phyloP scores from a whole-genome alignment of 768 basidiomycete species.

The Polyporus arcularius region DNA sequence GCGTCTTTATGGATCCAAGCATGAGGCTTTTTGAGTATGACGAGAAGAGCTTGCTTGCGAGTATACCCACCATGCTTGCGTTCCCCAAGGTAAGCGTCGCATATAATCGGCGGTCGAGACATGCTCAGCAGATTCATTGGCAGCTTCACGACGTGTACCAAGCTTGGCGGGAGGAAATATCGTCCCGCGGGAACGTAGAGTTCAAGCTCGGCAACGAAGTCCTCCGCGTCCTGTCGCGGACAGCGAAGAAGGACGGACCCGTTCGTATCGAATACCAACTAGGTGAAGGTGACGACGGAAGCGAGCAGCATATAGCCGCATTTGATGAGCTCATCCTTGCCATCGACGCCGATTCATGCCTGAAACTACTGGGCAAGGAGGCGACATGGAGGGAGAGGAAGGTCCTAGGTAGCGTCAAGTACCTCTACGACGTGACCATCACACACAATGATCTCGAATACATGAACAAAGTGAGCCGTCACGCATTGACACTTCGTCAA shows the following conservation, averaged over 20 bases:
- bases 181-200: slow-evolving; percentile 28
- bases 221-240: slow-evolving; percentile 24
- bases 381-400: slow-evolving; percentile 40
- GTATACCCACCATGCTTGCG: slow-evolving; percentile 38
- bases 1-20: slow-evolving; percentile 37
- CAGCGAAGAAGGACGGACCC: slow-evolving; percentile 17
- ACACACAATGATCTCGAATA: slow-evolving; percentile 50
- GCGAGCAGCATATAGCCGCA: slow-evolving; percentile 24
- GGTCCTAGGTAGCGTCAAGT: slow-evolving; percentile 47
- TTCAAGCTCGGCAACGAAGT: slow-evolving; percentile 32
- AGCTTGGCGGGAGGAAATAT: slow-evolving; percentile 30
- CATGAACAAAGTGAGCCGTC: slow-evolving; percentile 42
- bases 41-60: slow-evolving; percentile 33
- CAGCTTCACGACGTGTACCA: slow-evolving; percentile 33
- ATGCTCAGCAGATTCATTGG: background rate
- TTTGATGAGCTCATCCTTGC: slow-evolving; percentile 50
- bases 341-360: slow-evolving; percentile 44
- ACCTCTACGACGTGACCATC: slow-evolving; percentile 49
- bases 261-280: slow-evolving; percentile 27
- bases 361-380: slow-evolving; percentile 41
- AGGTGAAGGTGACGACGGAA: slow-evolving; percentile 12
- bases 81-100: slow-evolving; percentile 34
- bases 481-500: no score
- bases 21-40: slow-evolving; percentile 38
- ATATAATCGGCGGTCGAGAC: background rate